Evolutionary conservation across 2,329 filamentous ascomycete genomes (phyloP), one percentile per base, ranked within the genome.

Genomic region (Botrytis paeoniae): DNA sequence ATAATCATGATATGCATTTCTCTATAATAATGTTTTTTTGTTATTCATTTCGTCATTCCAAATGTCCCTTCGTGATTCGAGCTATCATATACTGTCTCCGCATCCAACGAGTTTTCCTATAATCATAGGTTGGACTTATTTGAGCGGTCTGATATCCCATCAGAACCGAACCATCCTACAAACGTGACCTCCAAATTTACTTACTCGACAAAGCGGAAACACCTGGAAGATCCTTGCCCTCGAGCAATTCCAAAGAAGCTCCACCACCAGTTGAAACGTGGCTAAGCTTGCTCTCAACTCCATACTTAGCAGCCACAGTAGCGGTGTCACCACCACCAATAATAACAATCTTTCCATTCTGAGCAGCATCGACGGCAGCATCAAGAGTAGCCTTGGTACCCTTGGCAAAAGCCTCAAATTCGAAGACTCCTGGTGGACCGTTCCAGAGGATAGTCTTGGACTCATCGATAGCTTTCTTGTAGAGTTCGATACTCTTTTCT

Each of bases 381-480:
- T 98, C 93, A 78, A 99, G 90, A 68, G 93, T 97, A 75, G 90
- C 88, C 89, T 97, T 97, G 81, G 96, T 99, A 79, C 94, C 96
- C 76, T 87, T 91, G 81, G 95, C 93, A 83, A 99, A 99, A 82
- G 93, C 92, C 75, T 98, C 93, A 81, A 98, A 92, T 89, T 99
- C 96, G 80, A 99, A 99, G 79, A 99, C 96, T 83, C 96, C 96
- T 25, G 95, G 91, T 72, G 96, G 96, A 73, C 96, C 96, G 87
- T 99, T 99, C 96, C 96, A 99, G 76, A 99, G 92, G 83, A 99
- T 98, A 73, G 96, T 99, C 89, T 98, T 91, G 77, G 95, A 90
- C 80, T 95, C 91, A 77, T 88, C 87, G 79, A 99, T 98, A 78
- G 95, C 91, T 82, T 92, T 86, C 87, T 95, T 90, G 91, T 93